Conservation (phyloP, 345 rosid genomes). For the Mercurialis annua region DNA sequence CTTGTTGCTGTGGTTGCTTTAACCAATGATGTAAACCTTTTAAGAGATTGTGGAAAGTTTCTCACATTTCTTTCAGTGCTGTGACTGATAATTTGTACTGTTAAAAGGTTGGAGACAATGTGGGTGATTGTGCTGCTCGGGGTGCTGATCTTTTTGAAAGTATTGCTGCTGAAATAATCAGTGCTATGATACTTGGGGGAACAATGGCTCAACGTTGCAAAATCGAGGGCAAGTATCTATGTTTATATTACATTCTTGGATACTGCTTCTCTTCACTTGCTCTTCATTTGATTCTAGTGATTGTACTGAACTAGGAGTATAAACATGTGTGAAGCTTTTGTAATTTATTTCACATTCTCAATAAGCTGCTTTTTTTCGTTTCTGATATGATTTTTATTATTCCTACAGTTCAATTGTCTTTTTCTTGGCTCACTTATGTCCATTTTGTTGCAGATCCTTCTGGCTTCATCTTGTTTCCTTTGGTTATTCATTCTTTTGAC, state of each 20-base stretch:
- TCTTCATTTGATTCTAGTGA: not conserved
- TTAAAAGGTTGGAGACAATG: conserved; percentile 93
- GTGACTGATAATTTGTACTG: not conserved
- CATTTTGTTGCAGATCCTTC: conserved; percentile 79
- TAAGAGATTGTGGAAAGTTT: not conserved
- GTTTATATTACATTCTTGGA: no score
- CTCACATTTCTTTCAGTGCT: not conserved
- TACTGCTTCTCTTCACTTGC: no score
- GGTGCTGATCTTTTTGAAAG: conserved; percentile 99
- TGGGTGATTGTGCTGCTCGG: conserved; percentile 99
- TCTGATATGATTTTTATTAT: conserved; percentile 4
- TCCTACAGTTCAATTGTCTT: not conserved
- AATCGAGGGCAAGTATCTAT: conserved; percentile 64
- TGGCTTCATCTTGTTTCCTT: conserved; percentile 96
- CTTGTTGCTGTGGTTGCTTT: not conserved
- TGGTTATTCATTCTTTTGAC: conserved; percentile 97
- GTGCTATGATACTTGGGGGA: conserved; percentile 99
- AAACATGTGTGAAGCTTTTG: not conserved
- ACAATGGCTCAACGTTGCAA: conserved; percentile 95
- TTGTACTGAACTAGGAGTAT: not conserved
- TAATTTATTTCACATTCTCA: not conserved
- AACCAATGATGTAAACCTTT: not conserved
- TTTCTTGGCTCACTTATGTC: conserved; percentile 10
- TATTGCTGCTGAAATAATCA: conserved; percentile 97
- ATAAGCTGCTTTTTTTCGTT: not conserved